Percentiles rank a stretch among this genome's conserved stretches.
Conservation (phyloP, 257 asterid genomes). For the Plantago elongata region DNA sequence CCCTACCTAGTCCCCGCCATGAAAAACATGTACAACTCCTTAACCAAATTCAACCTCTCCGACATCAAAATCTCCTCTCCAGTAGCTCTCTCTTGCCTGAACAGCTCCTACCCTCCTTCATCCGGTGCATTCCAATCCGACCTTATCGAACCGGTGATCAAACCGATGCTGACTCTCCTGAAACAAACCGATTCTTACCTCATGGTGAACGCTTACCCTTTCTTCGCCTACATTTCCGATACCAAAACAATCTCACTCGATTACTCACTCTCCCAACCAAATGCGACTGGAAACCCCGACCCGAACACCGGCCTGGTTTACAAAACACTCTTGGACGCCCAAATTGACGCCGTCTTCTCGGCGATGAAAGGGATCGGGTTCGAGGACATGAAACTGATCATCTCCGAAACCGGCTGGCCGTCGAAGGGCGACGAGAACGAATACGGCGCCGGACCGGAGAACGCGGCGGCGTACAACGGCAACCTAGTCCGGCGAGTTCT, state of each 20-base stretch:
- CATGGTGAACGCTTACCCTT: constrained; percentile 63
- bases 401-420: constrained; percentile 83
- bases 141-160: constrained; percentile 53
- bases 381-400: constrained; percentile 35
- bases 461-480: constrained; percentile 69
- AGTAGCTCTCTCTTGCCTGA: constrained; percentile 50
- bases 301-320: constrained; percentile 56
- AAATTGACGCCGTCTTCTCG: constrained; percentile 64
- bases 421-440: constrained; percentile 59
- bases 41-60: constrained; percentile 31
- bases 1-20: constrained; percentile 56
- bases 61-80: constrained; percentile 53
- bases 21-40: constrained; percentile 49
- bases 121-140: constrained; percentile 57
- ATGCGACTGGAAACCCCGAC: constrained; percentile 35
- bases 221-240: constrained; percentile 53
- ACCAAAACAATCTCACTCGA: constrained; percentile 49
- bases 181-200: constrained; percentile 50
- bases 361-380: constrained; percentile 42
- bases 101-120: constrained; percentile 58
- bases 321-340: constrained; percentile 59
- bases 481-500: constrained; percentile 53
- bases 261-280: constrained; percentile 45
- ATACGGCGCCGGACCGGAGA: constrained; percentile 37
- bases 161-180: constrained; percentile 54